Conservation (phyloP, 2,329 filamentous ascomycete genomes). For the Arthrobotrys pseudoclavata region DNA sequence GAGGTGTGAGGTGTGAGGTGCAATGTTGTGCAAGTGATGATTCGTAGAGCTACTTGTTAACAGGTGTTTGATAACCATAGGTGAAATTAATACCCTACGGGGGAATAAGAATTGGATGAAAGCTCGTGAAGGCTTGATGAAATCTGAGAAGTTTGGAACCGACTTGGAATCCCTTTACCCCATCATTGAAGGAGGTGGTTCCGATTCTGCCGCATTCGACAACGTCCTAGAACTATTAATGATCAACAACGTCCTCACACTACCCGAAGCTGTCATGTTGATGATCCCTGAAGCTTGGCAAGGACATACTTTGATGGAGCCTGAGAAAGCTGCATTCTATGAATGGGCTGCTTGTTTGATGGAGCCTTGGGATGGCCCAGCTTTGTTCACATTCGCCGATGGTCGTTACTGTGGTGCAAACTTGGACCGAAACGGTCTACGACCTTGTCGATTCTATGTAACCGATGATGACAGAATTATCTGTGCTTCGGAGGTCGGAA, state of each 20-base stretch:
- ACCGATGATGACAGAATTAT: slow-evolving; percentile 97
- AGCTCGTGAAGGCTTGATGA: slow-evolving; percentile 92
- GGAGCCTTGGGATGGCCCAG: slow-evolving; percentile 98
- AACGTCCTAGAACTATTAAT: slow-evolving; percentile 94
- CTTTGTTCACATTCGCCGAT: slow-evolving; percentile 96
- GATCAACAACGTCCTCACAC: slow-evolving; percentile 94
- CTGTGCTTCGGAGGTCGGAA: slow-evolving; percentile 95
- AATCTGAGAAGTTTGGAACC: slow-evolving; percentile 90
- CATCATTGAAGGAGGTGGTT: slow-evolving; percentile 95
- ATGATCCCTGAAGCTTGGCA: slow-evolving; percentile 99
- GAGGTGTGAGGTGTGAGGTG: slow-evolving; percentile 23
- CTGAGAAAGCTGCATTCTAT: slow-evolving; percentile 96
- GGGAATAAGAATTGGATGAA: slow-evolving; percentile 99
- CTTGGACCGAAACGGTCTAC: slow-evolving; percentile 92
- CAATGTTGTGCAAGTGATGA: slow-evolving; percentile 42
- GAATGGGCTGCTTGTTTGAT: slow-evolving; percentile 99
- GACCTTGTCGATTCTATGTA: slow-evolving; percentile 96
- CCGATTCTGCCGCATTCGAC: slow-evolving; percentile 96
- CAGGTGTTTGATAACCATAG: slow-evolving; percentile 64
- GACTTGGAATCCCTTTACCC: slow-evolving; percentile 92
- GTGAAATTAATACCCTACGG: slow-evolving; percentile 95
- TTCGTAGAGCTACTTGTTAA: slow-evolving; percentile 59
- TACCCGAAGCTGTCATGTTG: slow-evolving; percentile 97
- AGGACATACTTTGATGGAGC: slow-evolving; percentile 90
- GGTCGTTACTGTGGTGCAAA: slow-evolving; percentile 97